Evolutionary conservation across 1,139 yeast species (phyloP).

Genomic region (Lodderomyces jiufengensis): DNA sequence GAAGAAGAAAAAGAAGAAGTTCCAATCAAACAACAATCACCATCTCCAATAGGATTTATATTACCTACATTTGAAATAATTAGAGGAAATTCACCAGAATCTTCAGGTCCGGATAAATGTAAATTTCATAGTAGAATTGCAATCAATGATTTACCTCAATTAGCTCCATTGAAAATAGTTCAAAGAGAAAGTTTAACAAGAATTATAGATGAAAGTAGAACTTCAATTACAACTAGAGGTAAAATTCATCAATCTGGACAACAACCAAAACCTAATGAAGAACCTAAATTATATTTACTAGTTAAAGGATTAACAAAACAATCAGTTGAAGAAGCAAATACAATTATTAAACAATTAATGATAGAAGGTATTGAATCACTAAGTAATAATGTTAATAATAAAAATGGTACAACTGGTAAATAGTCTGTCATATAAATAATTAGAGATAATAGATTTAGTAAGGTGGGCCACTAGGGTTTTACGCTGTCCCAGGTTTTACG

Average conservation of each 20-base stretch:
- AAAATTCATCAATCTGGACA: constrained; percentile 59
- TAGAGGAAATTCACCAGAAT: constrained; percentile 56
- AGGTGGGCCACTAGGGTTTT: no score
- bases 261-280: constrained; percentile 24
- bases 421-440: constrained; percentile 25
- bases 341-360: constrained; percentile 56
- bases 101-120: constrained; percentile 61
- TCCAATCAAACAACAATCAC: constrained; percentile 9
- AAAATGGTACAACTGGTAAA: constrained; percentile 31
- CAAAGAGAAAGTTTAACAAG: constrained; percentile 62
- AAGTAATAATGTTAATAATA: constrained; percentile 41
- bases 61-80: constrained; percentile 48
- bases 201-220: constrained; percentile 68
- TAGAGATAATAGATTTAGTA: no score
- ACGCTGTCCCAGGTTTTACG: no score
- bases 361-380: constrained; percentile 55
- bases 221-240: constrained; percentile 84
- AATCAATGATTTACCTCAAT: constrained; percentile 83
- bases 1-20: constrained; percentile 3
- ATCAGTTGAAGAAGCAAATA: constrained; percentile 65
- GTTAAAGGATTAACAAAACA: constrained; percentile 73
- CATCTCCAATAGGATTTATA: constrained; percentile 1
- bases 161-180: constrained; percentile 79
- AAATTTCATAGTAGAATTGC: constrained; percentile 68
- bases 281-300: constrained; percentile 68